Evolutionary conservation across 441 rosid genomes (phyloP), one percentile per base, ranked within the genome.

Genomic region (Aleurites moluccanus): DNA sequence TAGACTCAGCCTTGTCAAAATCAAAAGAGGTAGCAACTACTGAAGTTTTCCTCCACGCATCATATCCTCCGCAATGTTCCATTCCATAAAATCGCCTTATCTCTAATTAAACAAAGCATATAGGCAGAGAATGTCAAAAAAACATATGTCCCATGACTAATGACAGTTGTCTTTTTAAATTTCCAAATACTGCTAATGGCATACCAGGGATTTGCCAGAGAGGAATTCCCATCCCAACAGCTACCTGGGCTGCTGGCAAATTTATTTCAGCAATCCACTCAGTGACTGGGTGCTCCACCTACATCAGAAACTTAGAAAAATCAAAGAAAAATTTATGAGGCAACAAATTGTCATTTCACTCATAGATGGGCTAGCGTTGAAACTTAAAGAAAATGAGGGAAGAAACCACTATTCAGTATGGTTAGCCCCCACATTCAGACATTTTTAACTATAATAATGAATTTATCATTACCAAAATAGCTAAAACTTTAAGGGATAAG

Each of bases 231-330:
- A 94, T 92, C 86, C 99, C 99, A 10, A 97, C 97, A 23, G 96
- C 93, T 83, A 92, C 98, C 83, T 97, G 99, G 53, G 99, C 99
- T 28, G 98, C 97, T 67, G 99, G 99, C 79, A 97, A 89, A 87
- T 91, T 97, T 80, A 94, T 80, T 86, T 94, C 99, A 45, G 99
- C 99, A 85, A 94, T 97, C 99, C 99, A 94, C 85, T 97, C 99
- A 16, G 99, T 97, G 75, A 97, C 99, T 73, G 99, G 99, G 77
- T 97, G 99, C 93, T 97, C 99, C 80, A 97, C 99, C 99, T 97
- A 77, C 68, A 77, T 74, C 64, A 28, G 47, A 75, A 73, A 65
- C 21, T 71, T 47, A 74, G 42, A 70, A 66, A 44, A 64, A 60
- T 3, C 60, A 42, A 74, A 42, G 9, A 50, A 14, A 16, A 44